phyloP scores from a whole-genome alignment of 345 rosid genomes.

The Salix arbutifolia region DNA sequence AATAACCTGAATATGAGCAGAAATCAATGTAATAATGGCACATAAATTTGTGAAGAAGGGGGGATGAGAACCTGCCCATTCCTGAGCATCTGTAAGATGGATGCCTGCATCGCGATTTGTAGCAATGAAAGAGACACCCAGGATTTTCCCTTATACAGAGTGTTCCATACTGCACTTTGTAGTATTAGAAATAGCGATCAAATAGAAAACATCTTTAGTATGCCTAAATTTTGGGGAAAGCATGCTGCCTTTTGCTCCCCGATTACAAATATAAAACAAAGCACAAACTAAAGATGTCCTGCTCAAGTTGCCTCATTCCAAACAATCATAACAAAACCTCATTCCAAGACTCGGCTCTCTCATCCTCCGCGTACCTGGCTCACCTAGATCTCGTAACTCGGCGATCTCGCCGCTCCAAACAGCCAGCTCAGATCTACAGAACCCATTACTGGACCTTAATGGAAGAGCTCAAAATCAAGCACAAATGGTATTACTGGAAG shows the following conservation, averaged over 20 bases:
- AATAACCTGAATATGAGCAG: background rate
- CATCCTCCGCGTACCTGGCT: slow-evolving; percentile 17
- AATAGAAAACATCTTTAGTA: slow-evolving; percentile 7
- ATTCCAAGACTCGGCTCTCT: slow-evolving; percentile 7
- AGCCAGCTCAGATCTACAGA: slow-evolving; percentile 30
- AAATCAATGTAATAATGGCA: background rate
- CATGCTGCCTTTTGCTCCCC: background rate
- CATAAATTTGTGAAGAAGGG: background rate
- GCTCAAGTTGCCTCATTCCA: background rate
- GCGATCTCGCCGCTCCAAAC: slow-evolving; percentile 31
- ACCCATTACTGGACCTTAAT: slow-evolving; percentile 58
- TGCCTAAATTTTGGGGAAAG: background rate
- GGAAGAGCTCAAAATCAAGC: slow-evolving; percentile 55
- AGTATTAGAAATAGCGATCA: slow-evolving; percentile 33
- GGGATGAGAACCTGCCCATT: slow-evolving; percentile 34
- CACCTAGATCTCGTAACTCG: slow-evolving; percentile 37
- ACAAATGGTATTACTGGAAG: slow-evolving; percentile 58
- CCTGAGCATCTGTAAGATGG: slow-evolving; percentile 38
- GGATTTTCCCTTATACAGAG: slow-evolving; percentile 35
- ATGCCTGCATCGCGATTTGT: slow-evolving; percentile 34
- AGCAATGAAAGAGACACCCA: slow-evolving; percentile 34
- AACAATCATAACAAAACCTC: background rate
- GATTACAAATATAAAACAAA: background rate
- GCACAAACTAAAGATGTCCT: background rate
- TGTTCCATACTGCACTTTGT: slow-evolving; percentile 36